Evolutionary conservation across 306 rosid species (phyloP).

Genomic region (Cicer pinnatifidum): DNA sequence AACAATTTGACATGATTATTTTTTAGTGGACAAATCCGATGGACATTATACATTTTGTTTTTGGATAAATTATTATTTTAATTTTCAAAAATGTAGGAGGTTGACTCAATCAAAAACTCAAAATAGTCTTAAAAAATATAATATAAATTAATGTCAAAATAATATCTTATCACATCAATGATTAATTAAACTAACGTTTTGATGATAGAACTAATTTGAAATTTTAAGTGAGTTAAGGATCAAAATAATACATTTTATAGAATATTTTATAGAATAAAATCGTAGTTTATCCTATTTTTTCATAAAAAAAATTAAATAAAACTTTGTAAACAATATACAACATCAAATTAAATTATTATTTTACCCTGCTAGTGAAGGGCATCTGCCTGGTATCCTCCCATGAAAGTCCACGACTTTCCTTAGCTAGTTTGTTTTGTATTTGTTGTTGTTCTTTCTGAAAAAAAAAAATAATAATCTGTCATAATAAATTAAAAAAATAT

Average conservation of each 20-base stretch:
- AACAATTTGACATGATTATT: neutral
- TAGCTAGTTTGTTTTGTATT: constrained; percentile 45
- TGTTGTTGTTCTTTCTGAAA: constrained; percentile 79
- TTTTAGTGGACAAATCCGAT: neutral
- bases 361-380: constrained; percentile 4
- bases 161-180: too few species aligned
- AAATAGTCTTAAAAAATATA: too few species aligned
- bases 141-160: too few species aligned
- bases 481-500: neutral
- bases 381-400: neutral
- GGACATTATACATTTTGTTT: neutral
- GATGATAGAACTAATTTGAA: too few species aligned
- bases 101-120: too few species aligned
- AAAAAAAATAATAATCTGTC: neutral
- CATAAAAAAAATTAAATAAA: neutral
- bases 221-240: too few species aligned
- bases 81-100: too few species aligned
- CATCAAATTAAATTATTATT: neutral
- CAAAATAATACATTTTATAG: too few species aligned
- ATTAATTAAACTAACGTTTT: too few species aligned
- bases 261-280: too few species aligned
- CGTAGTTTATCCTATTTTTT: neutral
- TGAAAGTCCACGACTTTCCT: constrained; percentile 55
- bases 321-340: neutral
- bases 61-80: too few species aligned